These are phyloP conservation scores for Psilocybe sp. DNA, from an alignment of 768 basidiomycete species.

Conservation along the genomic window DNA sequence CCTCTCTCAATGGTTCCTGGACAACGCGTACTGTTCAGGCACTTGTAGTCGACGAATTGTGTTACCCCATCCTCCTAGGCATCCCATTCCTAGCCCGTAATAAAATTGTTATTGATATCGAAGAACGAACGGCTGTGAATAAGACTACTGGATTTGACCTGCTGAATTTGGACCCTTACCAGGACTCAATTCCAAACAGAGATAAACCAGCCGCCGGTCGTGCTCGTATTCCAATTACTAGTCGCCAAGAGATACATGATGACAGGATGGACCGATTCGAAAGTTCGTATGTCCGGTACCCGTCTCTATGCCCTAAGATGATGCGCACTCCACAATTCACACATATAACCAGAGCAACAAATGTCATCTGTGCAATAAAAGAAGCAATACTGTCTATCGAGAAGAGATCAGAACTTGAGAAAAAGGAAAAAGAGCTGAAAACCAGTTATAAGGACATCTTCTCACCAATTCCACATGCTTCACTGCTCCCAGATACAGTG, in stretches of 20 bases:
- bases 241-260: too few relatives aligned
- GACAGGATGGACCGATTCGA: too few relatives aligned
- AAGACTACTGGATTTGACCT: constrained; percentile 9
- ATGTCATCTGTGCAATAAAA: background rate
- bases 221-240: too few relatives aligned
- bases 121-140: constrained; percentile 8
- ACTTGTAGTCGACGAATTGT: too few relatives aligned
- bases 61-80: too few relatives aligned
- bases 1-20: too few relatives aligned
- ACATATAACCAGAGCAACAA: background rate
- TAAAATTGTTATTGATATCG: constrained; percentile 29
- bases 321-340: too few relatives aligned
- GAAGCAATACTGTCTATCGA: background rate
- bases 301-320: too few relatives aligned
- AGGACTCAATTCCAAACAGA: background rate
- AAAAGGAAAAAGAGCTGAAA: too few relatives aligned
- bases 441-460: constrained; percentile 22
- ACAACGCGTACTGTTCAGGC: too few relatives aligned
- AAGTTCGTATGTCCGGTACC: too few relatives aligned
- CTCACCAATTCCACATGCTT: constrained; percentile 24
- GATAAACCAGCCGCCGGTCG: background rate
- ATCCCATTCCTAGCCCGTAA: constrained; percentile 31
- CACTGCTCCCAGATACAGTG: constrained; percentile 19
- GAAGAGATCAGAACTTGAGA: background rate
- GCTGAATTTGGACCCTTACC: background rate